phyloP scores from a whole-genome alignment of 2,329 filamentous ascomycete genomes.

The Ceratocystis huliohia region DNA sequence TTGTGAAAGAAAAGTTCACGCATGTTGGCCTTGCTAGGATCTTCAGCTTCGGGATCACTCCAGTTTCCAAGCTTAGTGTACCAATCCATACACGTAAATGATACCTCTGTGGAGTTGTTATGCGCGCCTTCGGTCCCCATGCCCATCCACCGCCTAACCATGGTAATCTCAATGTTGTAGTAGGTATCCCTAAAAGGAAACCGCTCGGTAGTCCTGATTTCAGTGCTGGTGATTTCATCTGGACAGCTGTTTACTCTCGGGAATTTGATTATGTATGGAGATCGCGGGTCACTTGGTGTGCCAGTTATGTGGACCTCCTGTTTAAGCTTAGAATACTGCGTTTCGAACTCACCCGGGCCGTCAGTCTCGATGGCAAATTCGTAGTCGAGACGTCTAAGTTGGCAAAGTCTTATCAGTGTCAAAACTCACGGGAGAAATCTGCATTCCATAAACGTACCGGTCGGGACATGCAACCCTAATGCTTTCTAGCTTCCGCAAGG shows the following conservation, averaged over 20 bases:
- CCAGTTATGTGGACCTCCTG: background rate
- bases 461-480: conserved; percentile 4
- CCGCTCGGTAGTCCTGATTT: conserved; percentile 1
- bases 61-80: conserved; percentile 4
- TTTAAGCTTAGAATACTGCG: background rate
- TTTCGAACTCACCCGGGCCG: background rate
- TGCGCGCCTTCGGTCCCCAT: background rate
- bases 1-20: background rate
- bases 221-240: background rate
- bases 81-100: background rate
- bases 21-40: background rate
- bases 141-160: background rate
- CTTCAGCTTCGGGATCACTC: background rate
- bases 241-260: background rate
- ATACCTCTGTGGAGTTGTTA: background rate
- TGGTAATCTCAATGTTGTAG: background rate
- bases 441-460: conserved; percentile 1
- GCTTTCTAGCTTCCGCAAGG: background rate
- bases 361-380: background rate
- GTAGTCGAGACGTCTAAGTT: background rate
- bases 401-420: background rate
- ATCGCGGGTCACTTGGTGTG: background rate
- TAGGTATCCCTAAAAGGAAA: conserved; percentile 3
- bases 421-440: background rate
- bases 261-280: background rate